Evolutionary conservation across 2,329 filamentous ascomycete species (phyloP), one percentile per base, ranked within the genome.

Genomic region (Zasmidium angulare): DNA sequence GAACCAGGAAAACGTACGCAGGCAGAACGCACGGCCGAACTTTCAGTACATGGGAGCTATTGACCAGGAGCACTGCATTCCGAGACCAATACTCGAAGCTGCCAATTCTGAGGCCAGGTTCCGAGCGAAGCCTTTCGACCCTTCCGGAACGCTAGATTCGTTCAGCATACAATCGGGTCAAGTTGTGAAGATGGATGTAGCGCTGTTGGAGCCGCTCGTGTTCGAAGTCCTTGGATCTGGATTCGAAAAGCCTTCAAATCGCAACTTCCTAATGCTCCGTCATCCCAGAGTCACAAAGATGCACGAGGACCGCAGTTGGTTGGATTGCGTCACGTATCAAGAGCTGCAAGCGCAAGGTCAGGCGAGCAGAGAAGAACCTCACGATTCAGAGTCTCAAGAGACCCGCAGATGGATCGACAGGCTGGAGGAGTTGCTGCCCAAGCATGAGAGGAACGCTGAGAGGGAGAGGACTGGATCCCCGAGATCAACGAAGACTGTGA

Each of bases 211-310:
- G 0, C 91, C 91, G 0, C 83, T 91, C 20, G 85, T 96, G 0
- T 89, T 92, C 57, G 93, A 96, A 66, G 78, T 96, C 60, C 81
- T 89, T 22, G 93, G 91, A 55, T 90, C 90, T 62, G 87, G 88
- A 0, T 96, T 92, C 66, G 89, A 91, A 60, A 90, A 88, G 68
- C 81, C 84, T 2, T 82, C 85, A 2, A 87, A 89, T 68, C 86
- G 85, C 14, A 81, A 81, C 1, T 92, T 89, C 68, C 91, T 86
- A 78, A 87, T 87, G 60, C 83, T 91, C 54, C 83, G 92, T 1
- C 96, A 96, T 68, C 89, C 92, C 1, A 80, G 84, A 1, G 84
- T 93, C 2, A 81, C 85, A 58, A 96, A 93, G 69, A 80, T 96
- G 10, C 91, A 96, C 67, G 84, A 82, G 61, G 91, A 96, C 71